Conservation (phyloP, 305 asterid genomes). For the Coffea humblotiana region DNA sequence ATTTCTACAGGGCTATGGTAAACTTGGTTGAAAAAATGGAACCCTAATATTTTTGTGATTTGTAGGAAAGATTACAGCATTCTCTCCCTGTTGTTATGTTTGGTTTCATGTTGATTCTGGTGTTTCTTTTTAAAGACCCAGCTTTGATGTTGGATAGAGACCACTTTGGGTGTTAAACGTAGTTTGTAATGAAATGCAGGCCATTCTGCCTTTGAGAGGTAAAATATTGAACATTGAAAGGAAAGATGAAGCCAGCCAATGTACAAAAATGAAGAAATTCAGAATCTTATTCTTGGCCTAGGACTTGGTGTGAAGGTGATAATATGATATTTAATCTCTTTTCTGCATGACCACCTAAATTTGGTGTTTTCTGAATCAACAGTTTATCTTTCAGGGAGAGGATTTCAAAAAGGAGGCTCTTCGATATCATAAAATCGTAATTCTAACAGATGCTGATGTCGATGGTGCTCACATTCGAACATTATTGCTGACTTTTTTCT, state of each 20-base stretch:
- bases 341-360: slow-evolving; percentile 9
- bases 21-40: background rate
- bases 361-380: slow-evolving; percentile 17
- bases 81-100: slow-evolving; percentile 3
- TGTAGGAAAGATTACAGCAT: background rate
- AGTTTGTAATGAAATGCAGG: slow-evolving; percentile 52
- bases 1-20: background rate
- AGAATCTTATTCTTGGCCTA: slow-evolving; percentile 90
- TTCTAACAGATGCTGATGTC: slow-evolving; percentile 96
- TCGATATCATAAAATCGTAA: slow-evolving; percentile 95
- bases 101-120: background rate
- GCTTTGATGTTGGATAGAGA: background rate
- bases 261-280: slow-evolving; percentile 98
- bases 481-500: slow-evolving; percentile 85
- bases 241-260: slow-evolving; percentile 98
- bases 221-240: slow-evolving; percentile 95
- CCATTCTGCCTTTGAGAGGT: slow-evolving; percentile 95
- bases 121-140: background rate
- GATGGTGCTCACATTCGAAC: slow-evolving; percentile 99
- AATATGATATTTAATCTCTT: slow-evolving; percentile 12
- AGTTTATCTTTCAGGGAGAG: slow-evolving; percentile 69
- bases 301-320: slow-evolving; percentile 98
- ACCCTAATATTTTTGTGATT: background rate
- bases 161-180: background rate
- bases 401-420: slow-evolving; percentile 88